Conservation (phyloP, 2,329 filamentous ascomycete genomes). For the Aspergillus texensis region DNA sequence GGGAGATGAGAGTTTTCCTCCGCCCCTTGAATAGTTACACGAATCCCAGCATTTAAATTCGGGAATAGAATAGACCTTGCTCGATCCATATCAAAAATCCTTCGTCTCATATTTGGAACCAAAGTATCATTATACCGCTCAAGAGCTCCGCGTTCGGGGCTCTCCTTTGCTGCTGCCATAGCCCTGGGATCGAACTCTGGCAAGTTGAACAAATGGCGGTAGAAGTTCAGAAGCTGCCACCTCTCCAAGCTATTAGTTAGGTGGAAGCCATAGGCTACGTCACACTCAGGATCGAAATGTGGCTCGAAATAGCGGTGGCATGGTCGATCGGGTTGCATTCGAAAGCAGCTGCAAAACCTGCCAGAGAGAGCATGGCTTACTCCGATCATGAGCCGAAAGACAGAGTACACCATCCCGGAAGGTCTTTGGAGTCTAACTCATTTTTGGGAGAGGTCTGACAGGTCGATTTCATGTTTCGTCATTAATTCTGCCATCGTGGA, state of each 20-base stretch:
- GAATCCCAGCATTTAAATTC: accelerated
- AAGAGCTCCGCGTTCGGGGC: background rate
- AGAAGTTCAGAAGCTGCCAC: background rate
- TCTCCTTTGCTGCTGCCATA: background rate
- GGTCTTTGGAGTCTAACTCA: background rate
- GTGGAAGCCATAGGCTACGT: background rate
- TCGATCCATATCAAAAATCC: too few species aligned
- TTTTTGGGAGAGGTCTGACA: background rate
- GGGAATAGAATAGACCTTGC: too few species aligned
- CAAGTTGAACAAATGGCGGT: background rate
- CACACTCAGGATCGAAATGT: background rate
- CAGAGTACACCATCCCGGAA: background rate
- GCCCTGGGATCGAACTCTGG: background rate
- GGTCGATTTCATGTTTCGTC: background rate
- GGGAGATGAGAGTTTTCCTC: too few species aligned
- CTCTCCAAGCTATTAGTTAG: background rate
- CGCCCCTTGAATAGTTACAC: too few species aligned
- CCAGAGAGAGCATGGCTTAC: background rate
- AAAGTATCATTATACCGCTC: background rate
- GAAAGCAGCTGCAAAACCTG: background rate
- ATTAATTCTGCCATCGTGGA: too few species aligned
- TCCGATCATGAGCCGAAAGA: background rate
- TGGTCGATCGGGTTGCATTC: background rate
- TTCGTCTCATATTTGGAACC: background rate
- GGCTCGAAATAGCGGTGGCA: background rate